Evolutionary conservation across 2,329 filamentous ascomycete genomes (phyloP), one percentile per base, ranked within the genome.

Genomic region (Exophiala sp.): DNA sequence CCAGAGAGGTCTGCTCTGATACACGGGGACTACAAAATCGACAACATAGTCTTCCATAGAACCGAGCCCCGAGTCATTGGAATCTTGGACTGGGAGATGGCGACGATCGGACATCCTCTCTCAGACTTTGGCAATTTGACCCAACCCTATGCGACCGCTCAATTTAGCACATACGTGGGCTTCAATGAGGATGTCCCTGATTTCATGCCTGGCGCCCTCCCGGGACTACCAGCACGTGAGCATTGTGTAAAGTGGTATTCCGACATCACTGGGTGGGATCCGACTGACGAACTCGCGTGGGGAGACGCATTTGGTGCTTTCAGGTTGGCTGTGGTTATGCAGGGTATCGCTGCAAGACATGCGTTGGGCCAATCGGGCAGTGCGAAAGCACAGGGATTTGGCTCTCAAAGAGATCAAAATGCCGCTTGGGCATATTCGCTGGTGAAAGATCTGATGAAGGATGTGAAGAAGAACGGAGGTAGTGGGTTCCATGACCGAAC

Each of bases 51-150:
- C 38, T 99, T 95, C 70, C 89, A 96, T 75, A 88, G 88, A 73
- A 91, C 88, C 0, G 87, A 92, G 69, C 84, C 91, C 5, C 78
- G 85, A 49, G 91, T 97, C 10, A 91, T 97, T 71, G 94, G 92
- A 3, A 91, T 97, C 50, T 74, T 97, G 5, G 94, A 99, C 74
- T 97, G 92, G 92, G 94, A 97, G 75, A 96, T 99, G 90, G 91
- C 90, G 33, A 97, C 94, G 0, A 86, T 96, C 50, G 94, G 94
- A n/a, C 92, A 99, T 70, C 94, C 94, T 1, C 81, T 96, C 18
- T 92, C 88, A 5, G 94, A 99, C 69, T 76, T 97, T 39, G 85
- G 86, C 70, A 97, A 97, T 72, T 77, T 97, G 63, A 76, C 70
- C 50, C 68, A 71, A 47, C 69, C 73, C 3, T 73, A 70, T 60